Base-by-base conservation (phyloP, 192 early-diverging fungal species). In the Coemansia sp. region DNA sequence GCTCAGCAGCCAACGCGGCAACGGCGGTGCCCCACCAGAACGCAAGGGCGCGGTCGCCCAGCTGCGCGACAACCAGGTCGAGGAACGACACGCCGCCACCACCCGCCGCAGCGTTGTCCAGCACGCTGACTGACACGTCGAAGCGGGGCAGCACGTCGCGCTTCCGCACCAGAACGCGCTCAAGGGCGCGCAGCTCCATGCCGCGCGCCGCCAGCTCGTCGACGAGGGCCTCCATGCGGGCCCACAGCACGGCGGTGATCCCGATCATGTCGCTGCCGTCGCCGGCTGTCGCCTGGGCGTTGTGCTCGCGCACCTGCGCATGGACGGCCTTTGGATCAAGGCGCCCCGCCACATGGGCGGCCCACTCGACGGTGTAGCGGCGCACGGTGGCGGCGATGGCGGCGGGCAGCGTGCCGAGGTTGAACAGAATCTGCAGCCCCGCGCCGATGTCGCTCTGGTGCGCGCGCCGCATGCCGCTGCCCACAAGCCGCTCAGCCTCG, bases 1-100 rank as follows among this genome's bases (percentile, higher is more conserved):
- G 29, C 51, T 72, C 64, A 0, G 63, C 64, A 0, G 67, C 57
- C 63, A 78, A 45, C 3, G 68, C 67, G 3, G 67, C 44, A 9
- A 78, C 59, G 0, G 77, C 77, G 1, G 68, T 64, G 37, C 77
- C 66, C 77, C 77, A 78, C 77, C 77, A 78, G 46, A 73, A 78
- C 1, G 71, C 77, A 51, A 78, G 35, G 2, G 36, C 34, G 40
- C 64, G 65, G 59, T 69, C 64, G 39, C 67, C 74, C 21, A 81
- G 67, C 59, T 45, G 44, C 27, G 31, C 64, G 0, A 65, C 77
- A 6, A 54, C 67, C 31, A 65, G 36, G 53, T 73, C 77, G 68
- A 70, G 21, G 11, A 56, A 67, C 41, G 70, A 61, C 50, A 48
- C 41, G 44, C 51, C 51, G 3, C 11, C 45, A 4, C 19, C 16